phyloP scores from a whole-genome alignment of 2,329 filamentous ascomycete species.

The Penicillium verrucosum region DNA sequence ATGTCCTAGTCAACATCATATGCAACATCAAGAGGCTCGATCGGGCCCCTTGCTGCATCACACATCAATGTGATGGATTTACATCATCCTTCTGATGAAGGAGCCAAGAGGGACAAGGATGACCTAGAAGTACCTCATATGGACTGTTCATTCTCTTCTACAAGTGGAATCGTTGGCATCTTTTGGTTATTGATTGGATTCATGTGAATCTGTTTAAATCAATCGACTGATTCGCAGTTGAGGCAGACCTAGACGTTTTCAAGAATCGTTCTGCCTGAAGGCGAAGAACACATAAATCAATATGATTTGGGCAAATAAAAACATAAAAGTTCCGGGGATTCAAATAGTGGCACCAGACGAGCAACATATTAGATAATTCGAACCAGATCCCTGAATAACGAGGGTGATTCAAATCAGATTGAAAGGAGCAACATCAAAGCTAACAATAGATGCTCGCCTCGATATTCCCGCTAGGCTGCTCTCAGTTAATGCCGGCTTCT shows the following conservation, averaged over 20 bases:
- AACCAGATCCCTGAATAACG: slow-evolving; percentile 1
- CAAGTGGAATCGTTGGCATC: neutral
- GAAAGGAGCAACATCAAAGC: slow-evolving; percentile 14
- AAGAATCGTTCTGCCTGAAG: neutral
- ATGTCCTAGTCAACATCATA: neutral
- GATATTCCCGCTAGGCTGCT: neutral
- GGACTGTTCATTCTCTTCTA: neutral
- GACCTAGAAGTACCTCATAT: neutral
- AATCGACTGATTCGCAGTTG: neutral
- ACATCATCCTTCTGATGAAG: neutral
- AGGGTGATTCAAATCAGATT: neutral
- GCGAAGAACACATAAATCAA: neutral
- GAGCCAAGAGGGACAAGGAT: neutral
- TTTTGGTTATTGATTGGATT: neutral
- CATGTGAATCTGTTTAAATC: neutral
- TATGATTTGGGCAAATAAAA: neutral
- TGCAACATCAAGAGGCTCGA: neutral
- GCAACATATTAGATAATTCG: slow-evolving; percentile 3
- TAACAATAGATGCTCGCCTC: slow-evolving; percentile 13
- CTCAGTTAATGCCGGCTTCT: slow-evolving; percentile 1
- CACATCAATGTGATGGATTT: neutral
- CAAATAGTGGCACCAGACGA: neutral
- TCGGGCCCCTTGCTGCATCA: slow-evolving; percentile 2
- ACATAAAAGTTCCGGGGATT: neutral
- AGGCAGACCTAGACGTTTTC: neutral